Percentiles rank a stretch among this genome's conserved stretches.
Conservation (phyloP, 1,284 basidiomycete genomes). For the Microbotryum intermedium region DNA sequence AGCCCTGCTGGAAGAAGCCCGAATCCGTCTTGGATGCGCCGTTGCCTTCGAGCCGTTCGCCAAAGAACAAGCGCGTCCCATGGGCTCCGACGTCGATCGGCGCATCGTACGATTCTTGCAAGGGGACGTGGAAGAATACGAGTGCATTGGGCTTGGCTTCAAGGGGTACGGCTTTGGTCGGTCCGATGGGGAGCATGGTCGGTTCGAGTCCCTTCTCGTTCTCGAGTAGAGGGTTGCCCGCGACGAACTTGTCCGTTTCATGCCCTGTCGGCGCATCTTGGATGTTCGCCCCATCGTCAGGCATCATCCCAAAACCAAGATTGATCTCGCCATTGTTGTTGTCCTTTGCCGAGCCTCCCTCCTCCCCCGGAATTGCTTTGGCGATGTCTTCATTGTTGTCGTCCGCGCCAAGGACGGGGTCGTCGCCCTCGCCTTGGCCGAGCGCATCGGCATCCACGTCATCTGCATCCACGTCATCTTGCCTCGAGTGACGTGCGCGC, state of each 20-base stretch:
- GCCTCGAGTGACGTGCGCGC: no score
- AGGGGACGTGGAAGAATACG: slow-evolving; percentile 91
- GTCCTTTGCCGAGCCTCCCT: no score
- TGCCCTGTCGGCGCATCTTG: no score
- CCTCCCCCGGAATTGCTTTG: no score
- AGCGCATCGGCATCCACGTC: not conserved
- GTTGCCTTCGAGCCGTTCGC: slow-evolving; percentile 49
- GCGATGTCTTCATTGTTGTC: no score
- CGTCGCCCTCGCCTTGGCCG: slow-evolving; percentile 38
- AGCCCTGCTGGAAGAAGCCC: slow-evolving; percentile 69
- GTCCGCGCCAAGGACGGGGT: slow-evolving; percentile 35
- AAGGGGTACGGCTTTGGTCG: slow-evolving; percentile 46
- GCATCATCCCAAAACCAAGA: no score
- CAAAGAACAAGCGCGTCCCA: slow-evolving; percentile 15
- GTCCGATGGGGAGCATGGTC: slow-evolving; percentile 10
- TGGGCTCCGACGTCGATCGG: slow-evolving; percentile 21
- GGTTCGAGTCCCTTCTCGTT: slow-evolving; percentile 19
- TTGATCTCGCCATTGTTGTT: no score
- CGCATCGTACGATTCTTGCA: slow-evolving; percentile 50
- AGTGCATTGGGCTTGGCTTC: slow-evolving; percentile 71
- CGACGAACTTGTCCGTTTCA: not conserved
- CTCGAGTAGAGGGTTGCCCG: slow-evolving; percentile 1
- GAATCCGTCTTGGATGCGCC: slow-evolving; percentile 61
- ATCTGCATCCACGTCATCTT: not conserved
- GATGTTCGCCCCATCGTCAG: no score